Base-by-base conservation (phyloP, 2,329 filamentous ascomycete genomes). In the Pseudocercospora fuligena region DNA sequence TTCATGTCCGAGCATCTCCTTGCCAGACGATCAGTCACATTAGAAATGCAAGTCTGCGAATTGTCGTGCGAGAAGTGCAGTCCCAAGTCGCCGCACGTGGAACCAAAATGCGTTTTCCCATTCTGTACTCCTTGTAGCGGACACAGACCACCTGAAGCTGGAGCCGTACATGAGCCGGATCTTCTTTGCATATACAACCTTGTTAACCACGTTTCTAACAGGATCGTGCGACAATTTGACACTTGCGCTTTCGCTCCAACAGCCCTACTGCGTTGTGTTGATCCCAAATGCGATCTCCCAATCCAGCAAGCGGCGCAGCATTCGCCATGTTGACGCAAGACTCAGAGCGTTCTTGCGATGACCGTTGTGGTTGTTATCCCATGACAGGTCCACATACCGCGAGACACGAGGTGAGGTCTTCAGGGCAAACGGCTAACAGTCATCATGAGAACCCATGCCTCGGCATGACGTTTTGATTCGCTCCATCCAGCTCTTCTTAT, bases 391-490 rank as follows among this genome's bases (percentile, higher is more conserved):
- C n/a, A 25, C 46, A 49, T 1, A 25, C 51, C 2, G 4, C 23
- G 7, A 25, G 6, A 16, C 23, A n/a, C 4, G 51, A 31, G 51
- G 51, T 27, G 51, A 56, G 6, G 51, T 29, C 11, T 19, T n/a
- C 25, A 31, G 21, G 51, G 25, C 25, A 25, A 14, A 27, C 11
- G 25, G 16, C 23, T 9, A 29, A 29, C n/a, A n/a, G n/a, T 29
- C 33, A 16, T 36, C 33, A 14, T 14, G 16, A 43, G 5, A n/a
- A 56, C 25, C 51, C 51, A 56, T 56, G 51, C 51, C 51, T 16
- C 11, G 51, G 51, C 27, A 56, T 56, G 51, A 56, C 51, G 51
- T 29, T 31, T 16, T 56, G 51, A 56, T 56, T 56, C 25, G 51
- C 27, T 19, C 47, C 47, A 27, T 56, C 51, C 25, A 56, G 25